Conservation (phyloP, 768 basidiomycete genomes). For the Boletus rubropictus region DNA sequence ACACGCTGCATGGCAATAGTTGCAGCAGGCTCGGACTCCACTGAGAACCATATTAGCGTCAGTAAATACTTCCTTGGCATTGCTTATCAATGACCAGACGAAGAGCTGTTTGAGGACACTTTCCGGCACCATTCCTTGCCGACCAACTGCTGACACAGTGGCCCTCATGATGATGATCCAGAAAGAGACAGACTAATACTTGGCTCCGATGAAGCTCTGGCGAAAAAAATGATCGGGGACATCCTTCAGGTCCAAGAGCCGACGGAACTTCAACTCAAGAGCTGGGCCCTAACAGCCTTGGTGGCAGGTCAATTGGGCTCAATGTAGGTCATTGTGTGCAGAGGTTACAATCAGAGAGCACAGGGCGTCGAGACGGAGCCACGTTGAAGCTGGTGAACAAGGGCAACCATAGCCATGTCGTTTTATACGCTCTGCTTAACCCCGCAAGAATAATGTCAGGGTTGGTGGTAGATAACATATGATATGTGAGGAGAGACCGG, state of each 20-base stretch:
- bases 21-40: conserved; percentile 31
- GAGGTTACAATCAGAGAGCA: background rate
- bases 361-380: background rate
- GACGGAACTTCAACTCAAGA: conserved; percentile 42
- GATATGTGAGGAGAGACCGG: background rate
- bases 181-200: too few species aligned
- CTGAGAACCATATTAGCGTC: conserved; percentile 20
- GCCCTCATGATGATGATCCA: conserved; percentile 41
- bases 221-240: too few species aligned
- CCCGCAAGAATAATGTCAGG: background rate
- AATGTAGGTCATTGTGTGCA: conserved; percentile 25
- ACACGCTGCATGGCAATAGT: conserved; percentile 39
- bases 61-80: background rate
- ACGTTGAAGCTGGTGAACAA: background rate
- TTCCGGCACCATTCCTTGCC: conserved; percentile 40
- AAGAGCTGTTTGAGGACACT: conserved; percentile 40
- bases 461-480: background rate
- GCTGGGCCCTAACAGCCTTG: conserved; percentile 41
- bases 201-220: too few species aligned
- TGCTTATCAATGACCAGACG: conserved; percentile 43
- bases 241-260: too few species aligned
- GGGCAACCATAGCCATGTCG: background rate
- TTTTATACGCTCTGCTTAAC: conserved; percentile 8
- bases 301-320: conserved; percentile 48
- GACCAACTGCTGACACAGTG: conserved; percentile 33